Conservation (phyloP, 345 rosid genomes). For the Erodium maritimum region DNA sequence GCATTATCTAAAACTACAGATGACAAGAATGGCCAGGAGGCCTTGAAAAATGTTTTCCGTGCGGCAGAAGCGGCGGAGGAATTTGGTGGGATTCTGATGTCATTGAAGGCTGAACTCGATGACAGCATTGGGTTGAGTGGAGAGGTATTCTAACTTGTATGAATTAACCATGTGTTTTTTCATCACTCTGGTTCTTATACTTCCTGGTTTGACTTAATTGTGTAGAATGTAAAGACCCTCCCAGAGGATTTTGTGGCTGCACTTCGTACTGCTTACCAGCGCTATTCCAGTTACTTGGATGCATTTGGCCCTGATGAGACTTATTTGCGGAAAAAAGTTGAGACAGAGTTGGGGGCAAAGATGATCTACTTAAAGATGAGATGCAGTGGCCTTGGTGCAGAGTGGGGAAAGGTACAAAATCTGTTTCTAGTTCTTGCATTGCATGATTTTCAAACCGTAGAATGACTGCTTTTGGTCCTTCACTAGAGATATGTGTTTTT, state of each 20-base stretch:
- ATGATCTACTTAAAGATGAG: slow-evolving; percentile 98
- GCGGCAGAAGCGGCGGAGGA: slow-evolving; percentile 92
- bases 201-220: slow-evolving; percentile 8
- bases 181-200: no score
- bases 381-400: slow-evolving; percentile 70
- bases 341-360: slow-evolving; percentile 82
- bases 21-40: slow-evolving; percentile 72
- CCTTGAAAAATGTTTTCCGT: slow-evolving; percentile 45
- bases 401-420: slow-evolving; percentile 79
- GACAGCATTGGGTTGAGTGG: slow-evolving; percentile 77
- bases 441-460: no score
- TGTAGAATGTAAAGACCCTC: slow-evolving; percentile 69
- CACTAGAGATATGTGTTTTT: no score
- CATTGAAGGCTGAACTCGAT: slow-evolving; percentile 78
- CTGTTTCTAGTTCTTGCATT: no score
- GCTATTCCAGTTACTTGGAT: slow-evolving; percentile 52
- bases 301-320: slow-evolving; percentile 69
- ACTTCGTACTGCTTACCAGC: slow-evolving; percentile 39
- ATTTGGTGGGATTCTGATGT: slow-evolving; percentile 53
- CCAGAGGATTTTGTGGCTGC: slow-evolving; percentile 42
- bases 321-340: slow-evolving; percentile 78
- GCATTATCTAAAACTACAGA: slow-evolving; percentile 49
- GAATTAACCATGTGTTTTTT: no score
- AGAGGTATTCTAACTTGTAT: slow-evolving; percentile 42
- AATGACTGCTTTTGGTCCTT: no score